phyloP scores from a whole-genome alignment of 257 asterid genomes.

The Solanum pinnatisectum region DNA sequence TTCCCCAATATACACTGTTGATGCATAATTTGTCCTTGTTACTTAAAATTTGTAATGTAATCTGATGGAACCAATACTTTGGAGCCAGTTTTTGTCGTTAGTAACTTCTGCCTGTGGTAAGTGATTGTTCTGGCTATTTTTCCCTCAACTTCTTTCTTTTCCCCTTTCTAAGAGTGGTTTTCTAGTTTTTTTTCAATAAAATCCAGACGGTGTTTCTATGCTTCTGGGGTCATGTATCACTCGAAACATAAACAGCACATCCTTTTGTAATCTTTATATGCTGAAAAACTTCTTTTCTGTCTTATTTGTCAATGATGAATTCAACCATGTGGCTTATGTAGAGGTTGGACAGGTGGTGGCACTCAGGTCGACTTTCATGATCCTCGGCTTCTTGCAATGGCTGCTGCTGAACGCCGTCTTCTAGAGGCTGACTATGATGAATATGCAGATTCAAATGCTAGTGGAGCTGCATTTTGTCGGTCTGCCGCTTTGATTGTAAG shows the following conservation, averaged over 20 bases:
- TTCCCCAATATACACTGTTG: not conserved
- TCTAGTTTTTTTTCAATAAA: not conserved
- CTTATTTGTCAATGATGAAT: not conserved
- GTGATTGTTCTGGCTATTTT: not conserved
- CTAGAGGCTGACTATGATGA: slow-evolving; percentile 38
- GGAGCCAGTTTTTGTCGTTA: not conserved
- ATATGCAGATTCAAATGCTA: slow-evolving; percentile 29
- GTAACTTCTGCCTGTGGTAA: not conserved
- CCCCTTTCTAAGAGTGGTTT: not conserved
- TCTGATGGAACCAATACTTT: not conserved
- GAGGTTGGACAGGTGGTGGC: slow-evolving; percentile 36
- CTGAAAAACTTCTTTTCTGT: not conserved
- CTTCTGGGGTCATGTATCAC: not conserved
- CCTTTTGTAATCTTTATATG: not conserved
- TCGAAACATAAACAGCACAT: not conserved
- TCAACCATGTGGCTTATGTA: slow-evolving; percentile 5
- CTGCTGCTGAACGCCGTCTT: slow-evolving; percentile 35
- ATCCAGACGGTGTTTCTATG: not conserved
- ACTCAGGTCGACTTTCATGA: slow-evolving; percentile 31
- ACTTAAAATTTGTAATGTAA: not conserved
- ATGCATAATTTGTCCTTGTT: not conserved
- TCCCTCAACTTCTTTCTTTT: not conserved
- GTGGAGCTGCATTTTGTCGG: slow-evolving; percentile 47
- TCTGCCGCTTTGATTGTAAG: slow-evolving; percentile 40
- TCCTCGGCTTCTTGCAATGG: slow-evolving; percentile 38